Percentiles rank a stretch among this genome's conserved stretches.
Evolutionary conservation across 257 asterid species (phyloP).

Genomic region (Petunia axillaris): DNA sequence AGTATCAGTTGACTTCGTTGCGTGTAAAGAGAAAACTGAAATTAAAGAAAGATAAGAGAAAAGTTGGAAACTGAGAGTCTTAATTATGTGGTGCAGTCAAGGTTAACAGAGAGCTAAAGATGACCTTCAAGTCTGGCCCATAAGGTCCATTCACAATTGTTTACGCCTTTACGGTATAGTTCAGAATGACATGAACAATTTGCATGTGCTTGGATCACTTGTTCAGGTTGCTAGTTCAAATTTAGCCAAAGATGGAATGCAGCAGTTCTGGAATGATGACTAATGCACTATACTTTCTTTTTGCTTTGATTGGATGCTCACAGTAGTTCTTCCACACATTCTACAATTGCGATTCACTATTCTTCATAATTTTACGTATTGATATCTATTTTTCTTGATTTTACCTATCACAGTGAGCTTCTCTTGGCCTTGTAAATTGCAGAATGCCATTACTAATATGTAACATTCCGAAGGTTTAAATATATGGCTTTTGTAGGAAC

Average conservation of each 20-base stretch:
- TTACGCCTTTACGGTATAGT: not conserved
- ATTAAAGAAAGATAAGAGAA: not conserved
- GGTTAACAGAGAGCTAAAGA: not conserved
- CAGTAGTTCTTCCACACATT: slow-evolving; percentile 17
- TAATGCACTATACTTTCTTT: not conserved
- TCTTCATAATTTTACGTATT: slow-evolving; percentile 6
- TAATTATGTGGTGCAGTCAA: not conserved
- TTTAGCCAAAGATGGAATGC: slow-evolving; percentile 2
- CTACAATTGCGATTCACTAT: not conserved
- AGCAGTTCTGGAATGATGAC: not conserved
- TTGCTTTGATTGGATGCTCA: not conserved
- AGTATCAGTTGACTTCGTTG: not conserved
- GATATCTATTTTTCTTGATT: not conserved
- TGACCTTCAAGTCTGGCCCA: slow-evolving; percentile 9
- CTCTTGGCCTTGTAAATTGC: slow-evolving; percentile 9
- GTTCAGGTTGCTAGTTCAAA: slow-evolving; percentile 12
- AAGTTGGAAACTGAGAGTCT: not conserved
- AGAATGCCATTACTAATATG: slow-evolving; percentile 2
- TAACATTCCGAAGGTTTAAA: not conserved
- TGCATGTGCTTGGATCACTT: not conserved
- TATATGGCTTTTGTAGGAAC: slow-evolving; percentile 60
- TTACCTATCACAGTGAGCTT: not conserved
- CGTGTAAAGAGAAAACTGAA: not conserved
- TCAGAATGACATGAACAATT: not conserved
- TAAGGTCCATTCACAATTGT: slow-evolving; percentile 17